These are phyloP conservation scores for Penicillium sp. DNA, from an alignment of 2,329 filamentous ascomycete species.

Conservation along the genomic window DNA sequence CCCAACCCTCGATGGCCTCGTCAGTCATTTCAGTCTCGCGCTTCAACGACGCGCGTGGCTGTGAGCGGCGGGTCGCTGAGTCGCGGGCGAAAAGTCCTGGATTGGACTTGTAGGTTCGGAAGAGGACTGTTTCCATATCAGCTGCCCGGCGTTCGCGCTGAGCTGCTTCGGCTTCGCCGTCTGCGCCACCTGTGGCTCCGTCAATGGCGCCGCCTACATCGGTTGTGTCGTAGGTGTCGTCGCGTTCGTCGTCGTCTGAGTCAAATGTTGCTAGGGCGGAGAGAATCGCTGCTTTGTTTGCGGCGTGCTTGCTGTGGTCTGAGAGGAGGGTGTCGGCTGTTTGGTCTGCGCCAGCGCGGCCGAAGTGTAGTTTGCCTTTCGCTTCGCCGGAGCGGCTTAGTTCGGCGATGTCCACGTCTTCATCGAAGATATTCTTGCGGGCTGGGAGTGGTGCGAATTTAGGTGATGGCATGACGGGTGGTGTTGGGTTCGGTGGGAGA, in stretches of 20 bases:
- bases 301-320: slow-evolving; percentile 59
- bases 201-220: slow-evolving; percentile 91
- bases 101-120: slow-evolving; percentile 65
- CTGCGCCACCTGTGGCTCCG: slow-evolving; percentile 46
- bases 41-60: slow-evolving; percentile 62
- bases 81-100: slow-evolving; percentile 70
- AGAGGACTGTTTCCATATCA: slow-evolving; percentile 66
- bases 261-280: slow-evolving; percentile 87
- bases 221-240: slow-evolving; percentile 91
- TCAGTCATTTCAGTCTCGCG: slow-evolving; percentile 85
- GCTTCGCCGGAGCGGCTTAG: slow-evolving; percentile 59
- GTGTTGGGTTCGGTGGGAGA: slow-evolving; percentile 55
- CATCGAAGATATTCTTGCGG: slow-evolving; percentile 73
- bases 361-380: slow-evolving; percentile 68
- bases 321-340: slow-evolving; percentile 71
- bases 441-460: slow-evolving; percentile 30
- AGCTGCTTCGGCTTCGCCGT: slow-evolving; percentile 53
- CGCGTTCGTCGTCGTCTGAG: slow-evolving; percentile 90
- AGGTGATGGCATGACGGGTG: slow-evolving; percentile 29
- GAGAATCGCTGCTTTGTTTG: slow-evolving; percentile 80
- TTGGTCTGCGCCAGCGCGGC: slow-evolving; percentile 60
- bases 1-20: slow-evolving; percentile 93
- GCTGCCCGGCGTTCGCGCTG: slow-evolving; percentile 46
- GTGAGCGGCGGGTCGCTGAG: slow-evolving; percentile 64
- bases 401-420: slow-evolving; percentile 70